Percentiles rank a stretch among this genome's conserved stretches.
Evolutionary conservation across 2,329 filamentous ascomycete genomes (phyloP).

Genomic region (Penicillium sp.): DNA sequence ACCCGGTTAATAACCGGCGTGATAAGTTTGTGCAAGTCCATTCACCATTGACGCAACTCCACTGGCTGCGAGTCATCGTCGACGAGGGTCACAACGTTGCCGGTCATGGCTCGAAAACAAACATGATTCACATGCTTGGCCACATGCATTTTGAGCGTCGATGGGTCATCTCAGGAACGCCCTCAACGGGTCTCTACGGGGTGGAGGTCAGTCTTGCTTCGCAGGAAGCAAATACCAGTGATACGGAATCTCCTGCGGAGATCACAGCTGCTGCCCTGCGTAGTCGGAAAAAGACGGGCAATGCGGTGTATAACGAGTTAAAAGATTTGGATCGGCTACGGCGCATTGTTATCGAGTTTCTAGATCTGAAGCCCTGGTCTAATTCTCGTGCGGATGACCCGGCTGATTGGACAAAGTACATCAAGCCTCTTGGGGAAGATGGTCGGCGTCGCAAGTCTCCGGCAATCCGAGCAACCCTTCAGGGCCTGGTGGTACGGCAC

Average conservation of each 20-base stretch:
- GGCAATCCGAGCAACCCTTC: constrained; percentile 67
- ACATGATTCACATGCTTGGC: constrained; percentile 57
- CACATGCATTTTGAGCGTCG: constrained; percentile 66
- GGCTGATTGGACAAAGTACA: constrained; percentile 72
- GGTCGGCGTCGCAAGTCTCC: constrained; percentile 51
- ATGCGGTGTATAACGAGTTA: constrained; percentile 55
- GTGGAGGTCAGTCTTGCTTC: constrained; percentile 62
- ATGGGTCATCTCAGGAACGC: constrained; percentile 91
- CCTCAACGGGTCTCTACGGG: constrained; percentile 79
- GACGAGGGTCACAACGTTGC: constrained; percentile 90
- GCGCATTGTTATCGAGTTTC: constrained; percentile 67
- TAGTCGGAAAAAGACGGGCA: constrained; percentile 40
- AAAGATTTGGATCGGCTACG: constrained; percentile 69
- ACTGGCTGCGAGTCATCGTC: constrained; percentile 86
- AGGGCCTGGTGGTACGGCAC: constrained; percentile 80
- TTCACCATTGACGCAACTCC: constrained; percentile 69
- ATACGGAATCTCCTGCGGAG: constrained; percentile 38
- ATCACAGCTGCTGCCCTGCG: constrained; percentile 36
- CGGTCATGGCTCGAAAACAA: constrained; percentile 63
- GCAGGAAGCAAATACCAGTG: constrained; percentile 39
- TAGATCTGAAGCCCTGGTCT: constrained; percentile 78
- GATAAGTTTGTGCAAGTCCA: constrained; percentile 50
- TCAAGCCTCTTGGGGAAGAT: constrained; percentile 62
- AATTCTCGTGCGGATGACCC: constrained; percentile 62
- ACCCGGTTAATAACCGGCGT: constrained; percentile 53